Evolutionary conservation across 495 filamentous ascomycete species (phyloP).

Genomic region (Aeminium ludgeri): DNA sequence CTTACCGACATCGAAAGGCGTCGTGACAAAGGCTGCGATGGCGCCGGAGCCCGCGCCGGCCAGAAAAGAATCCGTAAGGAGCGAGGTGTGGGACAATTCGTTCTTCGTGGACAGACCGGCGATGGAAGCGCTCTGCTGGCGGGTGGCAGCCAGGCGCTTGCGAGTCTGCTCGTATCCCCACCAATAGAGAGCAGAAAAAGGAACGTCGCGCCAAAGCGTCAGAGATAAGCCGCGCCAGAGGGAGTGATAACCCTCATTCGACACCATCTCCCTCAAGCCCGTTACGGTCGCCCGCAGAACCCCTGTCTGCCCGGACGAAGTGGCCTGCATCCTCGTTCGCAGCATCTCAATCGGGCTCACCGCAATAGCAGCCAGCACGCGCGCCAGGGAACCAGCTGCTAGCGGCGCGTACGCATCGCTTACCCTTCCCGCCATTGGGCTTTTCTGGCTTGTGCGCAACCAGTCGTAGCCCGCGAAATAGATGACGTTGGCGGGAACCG

Average conservation of each 20-base stretch:
- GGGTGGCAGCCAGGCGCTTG: slow-evolving; percentile 42
- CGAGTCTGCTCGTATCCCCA: slow-evolving; percentile 83
- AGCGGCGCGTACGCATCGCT: slow-evolving; percentile 58
- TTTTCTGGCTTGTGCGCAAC: slow-evolving; percentile 52
- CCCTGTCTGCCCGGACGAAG: slow-evolving; percentile 34
- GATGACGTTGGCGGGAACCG: slow-evolving; percentile 88
- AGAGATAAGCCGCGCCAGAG: slow-evolving; percentile 87
- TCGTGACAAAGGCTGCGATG: slow-evolving; percentile 75
- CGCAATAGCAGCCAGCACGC: slow-evolving; percentile 60
- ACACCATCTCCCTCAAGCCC: slow-evolving; percentile 65
- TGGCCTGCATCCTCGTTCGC: slow-evolving; percentile 76
- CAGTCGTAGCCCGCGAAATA: slow-evolving; percentile 99
- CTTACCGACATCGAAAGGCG: slow-evolving; percentile 94
- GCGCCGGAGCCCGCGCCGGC: slow-evolving; percentile 70
- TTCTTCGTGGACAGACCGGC: slow-evolving; percentile 1
- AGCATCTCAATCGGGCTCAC: slow-evolving; percentile 94
- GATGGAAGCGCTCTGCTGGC: slow-evolving; percentile 28
- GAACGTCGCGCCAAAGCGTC: slow-evolving; percentile 92
- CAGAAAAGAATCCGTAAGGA: slow-evolving; percentile 75
- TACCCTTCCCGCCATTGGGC: slow-evolving; percentile 45
- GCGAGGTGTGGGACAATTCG: slow-evolving; percentile 39
- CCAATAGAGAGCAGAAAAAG: slow-evolving; percentile 96
- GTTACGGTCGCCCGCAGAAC: slow-evolving; percentile 58
- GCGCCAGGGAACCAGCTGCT: slow-evolving; percentile 58
- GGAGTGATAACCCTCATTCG: slow-evolving; percentile 52